Conservation (phyloP, 2,329 filamentous ascomycete species). For the Chalara sp. region DNA sequence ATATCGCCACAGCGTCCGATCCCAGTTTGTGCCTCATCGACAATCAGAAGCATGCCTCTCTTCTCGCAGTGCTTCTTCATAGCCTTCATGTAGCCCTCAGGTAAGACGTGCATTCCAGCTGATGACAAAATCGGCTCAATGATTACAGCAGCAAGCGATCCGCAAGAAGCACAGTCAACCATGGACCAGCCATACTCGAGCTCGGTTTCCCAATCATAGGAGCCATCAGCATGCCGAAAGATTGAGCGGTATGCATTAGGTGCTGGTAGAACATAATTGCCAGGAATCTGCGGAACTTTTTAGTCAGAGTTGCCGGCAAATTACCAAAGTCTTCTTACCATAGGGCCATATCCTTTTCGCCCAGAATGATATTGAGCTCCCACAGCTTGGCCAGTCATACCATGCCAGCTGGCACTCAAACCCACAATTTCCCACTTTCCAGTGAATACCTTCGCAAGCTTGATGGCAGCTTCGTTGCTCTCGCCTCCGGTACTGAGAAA, state of each 20-base stretch:
- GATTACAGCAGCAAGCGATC: conserved; percentile 57
- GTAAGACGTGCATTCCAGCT: conserved; percentile 53
- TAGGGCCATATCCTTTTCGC: conserved; percentile 37
- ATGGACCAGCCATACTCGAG: conserved; percentile 55
- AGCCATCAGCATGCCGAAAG: conserved; percentile 51
- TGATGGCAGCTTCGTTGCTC: conserved; percentile 55
- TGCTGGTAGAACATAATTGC: conserved; percentile 49
- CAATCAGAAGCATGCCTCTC: conserved; percentile 49
- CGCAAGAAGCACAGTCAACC: conserved; percentile 51
- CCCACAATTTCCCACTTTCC: conserved; percentile 60
- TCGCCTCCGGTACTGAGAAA: conserved; percentile 53
- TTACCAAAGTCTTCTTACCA: conserved; percentile 11
- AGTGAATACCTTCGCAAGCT: conserved; percentile 56
- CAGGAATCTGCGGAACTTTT: conserved; percentile 36
- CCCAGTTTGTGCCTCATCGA: conserved; percentile 55
- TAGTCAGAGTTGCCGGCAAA: not conserved
- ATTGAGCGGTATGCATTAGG: conserved; percentile 56
- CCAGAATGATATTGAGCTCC: conserved; percentile 48
- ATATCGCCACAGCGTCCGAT: conserved; percentile 49
- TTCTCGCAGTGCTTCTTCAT: conserved; percentile 47
- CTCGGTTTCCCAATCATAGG: conserved; percentile 60
- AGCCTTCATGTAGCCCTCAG: conserved; percentile 49
- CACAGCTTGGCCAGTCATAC: conserved; percentile 47
- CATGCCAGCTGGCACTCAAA: conserved; percentile 53
- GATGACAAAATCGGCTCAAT: conserved; percentile 40